These are phyloP conservation scores for Leptographium procerum DNA, from an alignment of 2,329 filamentous ascomycete species.

Conservation along the genomic window DNA sequence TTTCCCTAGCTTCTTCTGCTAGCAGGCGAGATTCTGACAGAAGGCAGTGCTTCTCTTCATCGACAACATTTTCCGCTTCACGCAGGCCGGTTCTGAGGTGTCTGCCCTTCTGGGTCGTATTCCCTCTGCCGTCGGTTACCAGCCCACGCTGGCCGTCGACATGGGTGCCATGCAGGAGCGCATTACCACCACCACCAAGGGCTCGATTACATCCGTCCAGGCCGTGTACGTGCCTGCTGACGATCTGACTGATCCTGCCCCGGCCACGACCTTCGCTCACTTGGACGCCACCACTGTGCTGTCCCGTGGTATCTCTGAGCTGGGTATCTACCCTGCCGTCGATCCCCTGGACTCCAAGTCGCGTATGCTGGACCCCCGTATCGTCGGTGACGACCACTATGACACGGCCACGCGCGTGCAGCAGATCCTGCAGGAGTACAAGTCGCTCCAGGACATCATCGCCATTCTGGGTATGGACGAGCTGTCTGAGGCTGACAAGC, in stretches of 20 bases:
- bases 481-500: slow-evolving; percentile 96
- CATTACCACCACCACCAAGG: slow-evolving; percentile 99
- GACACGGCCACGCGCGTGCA: slow-evolving; percentile 86
- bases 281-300: slow-evolving; percentile 99
- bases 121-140: slow-evolving; percentile 99
- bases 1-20: background rate
- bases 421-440: slow-evolving; percentile 99
- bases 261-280: slow-evolving; percentile 98
- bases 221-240: slow-evolving; percentile 99
- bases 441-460: slow-evolving; percentile 99
- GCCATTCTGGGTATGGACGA: slow-evolving; percentile 99
- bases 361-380: slow-evolving; percentile 97
- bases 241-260: slow-evolving; percentile 99
- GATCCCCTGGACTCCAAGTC: slow-evolving; percentile 99
- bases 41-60: slow-evolving; percentile 89
- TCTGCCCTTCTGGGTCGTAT: slow-evolving; percentile 99
- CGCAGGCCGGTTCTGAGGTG: slow-evolving; percentile 99
- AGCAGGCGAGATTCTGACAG: too few species aligned
- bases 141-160: slow-evolving; percentile 94
- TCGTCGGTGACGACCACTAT: slow-evolving; percentile 98
- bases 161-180: slow-evolving; percentile 99
- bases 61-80: slow-evolving; percentile 99
- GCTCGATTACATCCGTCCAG: slow-evolving; percentile 99
- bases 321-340: slow-evolving; percentile 99
- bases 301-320: slow-evolving; percentile 99